Conservation (phyloP, 2,329 filamentous ascomycete species). For the Clonostachys chloroleuca region DNA sequence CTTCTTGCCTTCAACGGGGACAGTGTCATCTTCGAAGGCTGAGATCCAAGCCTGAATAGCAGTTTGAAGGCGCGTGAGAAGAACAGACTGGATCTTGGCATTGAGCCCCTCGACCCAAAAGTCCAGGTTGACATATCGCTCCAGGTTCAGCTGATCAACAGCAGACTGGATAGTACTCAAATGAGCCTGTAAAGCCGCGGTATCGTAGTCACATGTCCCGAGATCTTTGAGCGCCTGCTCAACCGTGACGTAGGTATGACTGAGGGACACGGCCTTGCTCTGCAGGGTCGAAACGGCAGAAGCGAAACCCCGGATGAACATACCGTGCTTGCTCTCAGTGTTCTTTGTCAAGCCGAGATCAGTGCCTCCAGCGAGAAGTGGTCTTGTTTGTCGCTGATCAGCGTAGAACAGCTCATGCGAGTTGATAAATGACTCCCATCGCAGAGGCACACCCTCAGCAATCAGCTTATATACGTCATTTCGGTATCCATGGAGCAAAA, state of each 20-base stretch:
- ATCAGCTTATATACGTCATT: slow-evolving; percentile 85
- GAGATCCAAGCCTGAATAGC: slow-evolving; percentile 86
- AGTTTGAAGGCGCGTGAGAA: slow-evolving; percentile 77
- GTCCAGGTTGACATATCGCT: slow-evolving; percentile 90
- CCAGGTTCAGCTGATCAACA: slow-evolving; percentile 93
- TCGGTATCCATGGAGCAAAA: slow-evolving; percentile 84
- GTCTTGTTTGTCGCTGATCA: slow-evolving; percentile 40
- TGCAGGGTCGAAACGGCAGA: slow-evolving; percentile 83
- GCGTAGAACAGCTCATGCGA: slow-evolving; percentile 82
- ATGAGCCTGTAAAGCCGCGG: slow-evolving; percentile 72
- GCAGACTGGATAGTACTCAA: slow-evolving; percentile 84
- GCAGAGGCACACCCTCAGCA: slow-evolving; percentile 79
- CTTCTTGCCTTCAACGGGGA: slow-evolving; percentile 37
- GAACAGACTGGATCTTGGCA: slow-evolving; percentile 71
- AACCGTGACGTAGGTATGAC: slow-evolving; percentile 72
- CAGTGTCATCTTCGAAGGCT: slow-evolving; percentile 63
- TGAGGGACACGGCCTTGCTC: slow-evolving; percentile 75
- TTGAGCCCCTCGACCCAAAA: slow-evolving; percentile 91
- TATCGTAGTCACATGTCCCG: slow-evolving; percentile 77
- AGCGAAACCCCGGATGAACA: slow-evolving; percentile 93
- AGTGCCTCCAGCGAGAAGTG: slow-evolving; percentile 25
- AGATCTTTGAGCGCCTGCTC: slow-evolving; percentile 82
- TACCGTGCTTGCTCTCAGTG: slow-evolving; percentile 87
- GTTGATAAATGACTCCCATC: slow-evolving; percentile 98
- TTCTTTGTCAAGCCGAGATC: slow-evolving; percentile 44